Evolutionary conservation across 345 rosid genomes (phyloP), one percentile per base, ranked within the genome.

Genomic region (Noccaea caerulescens): DNA sequence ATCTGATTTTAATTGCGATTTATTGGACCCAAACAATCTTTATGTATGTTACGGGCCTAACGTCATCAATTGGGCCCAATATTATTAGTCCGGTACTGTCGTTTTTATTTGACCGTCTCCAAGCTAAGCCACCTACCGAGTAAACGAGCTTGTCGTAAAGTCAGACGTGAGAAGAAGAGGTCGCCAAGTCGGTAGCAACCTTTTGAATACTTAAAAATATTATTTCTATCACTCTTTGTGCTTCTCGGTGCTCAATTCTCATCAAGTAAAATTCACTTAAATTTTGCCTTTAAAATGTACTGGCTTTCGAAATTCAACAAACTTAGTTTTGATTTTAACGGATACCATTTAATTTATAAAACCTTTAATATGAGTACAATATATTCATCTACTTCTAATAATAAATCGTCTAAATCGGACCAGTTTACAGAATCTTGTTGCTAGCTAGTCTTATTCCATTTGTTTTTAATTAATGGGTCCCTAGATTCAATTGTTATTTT

Each of bases 131-230:
- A 50, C 43, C 60, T 23, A 57, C 56, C 51, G 7, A 39, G 49
- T 39, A 52, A 52, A 44, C 72, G 32, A 44, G 14, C 67, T 1
- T 46, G 30, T 9, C 18, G 1, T 33, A 30, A 60, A 50, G 68
- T 70, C 68, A 70, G 50, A 38, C 71, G 44, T 56, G 11, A 38
- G 51, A 62, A 54, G 38, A 27, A 61, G 51, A 53, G 52, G 69
- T 64, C 64, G 76, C 70, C 46, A 30, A 61, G 69, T 64, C 64
- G 76, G 76, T 55, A 30, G 16, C 66, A 70, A 39, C 50, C 10
- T 8, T 23, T 1, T 38, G 49, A 69, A 27, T 20, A 14, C 33
- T 50, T 5, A 1, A 46, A 41, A 50, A 10, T 4, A 3, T n/a
- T 36, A 2, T 51, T 10, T 36, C n/a, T 25, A 69, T 12, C 16